These are phyloP conservation scores for Anthostomella pinea DNA, from an alignment of 2,329 filamentous ascomycete species.

Conservation along the genomic window DNA sequence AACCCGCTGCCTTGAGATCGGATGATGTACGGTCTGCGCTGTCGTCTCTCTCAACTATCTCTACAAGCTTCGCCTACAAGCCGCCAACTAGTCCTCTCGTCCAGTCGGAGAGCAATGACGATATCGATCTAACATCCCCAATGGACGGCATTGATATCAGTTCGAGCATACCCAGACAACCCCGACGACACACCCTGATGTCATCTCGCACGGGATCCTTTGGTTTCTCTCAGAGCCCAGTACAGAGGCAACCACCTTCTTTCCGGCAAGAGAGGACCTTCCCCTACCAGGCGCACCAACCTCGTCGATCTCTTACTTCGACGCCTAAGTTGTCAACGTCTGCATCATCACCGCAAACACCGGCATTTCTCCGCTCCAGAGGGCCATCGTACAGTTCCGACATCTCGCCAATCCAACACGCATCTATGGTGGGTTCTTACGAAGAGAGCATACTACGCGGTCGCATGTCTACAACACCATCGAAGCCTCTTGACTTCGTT, in stretches of 20 bases:
- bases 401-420: slow-evolving; percentile 75
- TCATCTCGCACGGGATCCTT: slow-evolving; percentile 52
- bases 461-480: slow-evolving; percentile 94
- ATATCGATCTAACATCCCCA: slow-evolving; percentile 61
- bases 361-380: slow-evolving; percentile 52
- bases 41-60: slow-evolving; percentile 68
- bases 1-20: slow-evolving; percentile 29
- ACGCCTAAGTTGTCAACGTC: slow-evolving; percentile 44
- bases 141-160: slow-evolving; percentile 50
- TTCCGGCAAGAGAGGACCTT: slow-evolving; percentile 58
- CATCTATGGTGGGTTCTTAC: slow-evolving; percentile 95
- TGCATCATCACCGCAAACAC: slow-evolving; percentile 47
- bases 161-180: slow-evolving; percentile 33
- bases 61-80: slow-evolving; percentile 79
- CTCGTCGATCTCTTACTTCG: slow-evolving; percentile 70
- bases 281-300: slow-evolving; percentile 76
- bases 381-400: slow-evolving; percentile 73
- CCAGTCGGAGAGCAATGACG: slow-evolving; percentile 81
- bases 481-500: slow-evolving; percentile 86
- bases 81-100: slow-evolving; percentile 90
- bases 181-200: slow-evolving; percentile 70
- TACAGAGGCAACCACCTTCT: slow-evolving; percentile 35
- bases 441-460: slow-evolving; percentile 95
- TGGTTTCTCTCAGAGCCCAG: slow-evolving; percentile 36
- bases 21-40: slow-evolving; percentile 44